Conservation (phyloP, 2,329 filamentous ascomycete species). For the Penicillium sp. region DNA sequence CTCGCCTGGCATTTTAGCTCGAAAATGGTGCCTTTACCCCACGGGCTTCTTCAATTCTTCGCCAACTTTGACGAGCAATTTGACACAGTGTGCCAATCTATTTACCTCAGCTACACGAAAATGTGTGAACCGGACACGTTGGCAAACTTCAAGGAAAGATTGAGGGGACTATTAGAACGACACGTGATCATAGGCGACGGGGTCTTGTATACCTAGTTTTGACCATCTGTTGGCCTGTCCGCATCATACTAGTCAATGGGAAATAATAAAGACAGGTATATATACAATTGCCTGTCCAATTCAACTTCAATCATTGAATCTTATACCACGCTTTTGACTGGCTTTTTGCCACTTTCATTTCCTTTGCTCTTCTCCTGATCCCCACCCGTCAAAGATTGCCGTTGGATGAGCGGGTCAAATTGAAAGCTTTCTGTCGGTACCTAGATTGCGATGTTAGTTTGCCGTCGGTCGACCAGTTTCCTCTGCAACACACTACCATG, state of each 20-base stretch:
- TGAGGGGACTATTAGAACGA: not conserved
- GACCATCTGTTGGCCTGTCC: not conserved
- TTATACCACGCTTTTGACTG: not conserved
- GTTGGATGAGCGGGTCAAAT: too few relatives aligned
- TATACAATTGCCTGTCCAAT: not conserved
- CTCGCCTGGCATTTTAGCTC: not conserved
- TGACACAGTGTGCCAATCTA: not conserved
- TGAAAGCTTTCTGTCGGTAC: too few relatives aligned
- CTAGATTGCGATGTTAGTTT: too few relatives aligned
- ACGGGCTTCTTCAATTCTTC: not conserved
- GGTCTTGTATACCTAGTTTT: not conserved
- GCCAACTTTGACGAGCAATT: not conserved
- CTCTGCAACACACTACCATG: too few relatives aligned
- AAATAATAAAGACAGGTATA: not conserved
- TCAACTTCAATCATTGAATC: not conserved
- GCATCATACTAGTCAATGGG: not conserved
- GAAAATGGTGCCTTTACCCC: not conserved
- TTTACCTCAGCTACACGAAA: not conserved
- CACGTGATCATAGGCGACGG: not conserved
- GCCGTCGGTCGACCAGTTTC: too few relatives aligned
- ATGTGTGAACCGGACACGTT: not conserved
- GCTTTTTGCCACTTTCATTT: not conserved
- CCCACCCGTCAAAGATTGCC: not conserved
- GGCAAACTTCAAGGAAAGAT: not conserved
- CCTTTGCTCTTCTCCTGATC: not conserved